phyloP scores from a whole-genome alignment of 176 grass and related monocot genomes.

The Oropetium thomaeum region DNA sequence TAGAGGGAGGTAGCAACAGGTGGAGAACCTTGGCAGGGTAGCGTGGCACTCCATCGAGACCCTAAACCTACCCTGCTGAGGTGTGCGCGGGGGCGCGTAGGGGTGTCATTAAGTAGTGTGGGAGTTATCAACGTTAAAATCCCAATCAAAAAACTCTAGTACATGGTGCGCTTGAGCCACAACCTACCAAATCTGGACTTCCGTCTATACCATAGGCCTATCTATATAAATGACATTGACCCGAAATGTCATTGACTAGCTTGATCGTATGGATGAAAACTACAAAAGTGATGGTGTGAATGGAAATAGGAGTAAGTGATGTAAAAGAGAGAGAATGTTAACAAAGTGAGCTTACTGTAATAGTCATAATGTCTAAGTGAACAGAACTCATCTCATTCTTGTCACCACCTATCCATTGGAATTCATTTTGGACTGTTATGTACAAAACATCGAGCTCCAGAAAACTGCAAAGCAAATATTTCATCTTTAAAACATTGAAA shows the following conservation, averaged over 20 bases:
- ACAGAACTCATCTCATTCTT: slow-evolving; percentile 83
- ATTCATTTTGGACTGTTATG: slow-evolving; percentile 84
- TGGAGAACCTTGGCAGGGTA: too few species aligned
- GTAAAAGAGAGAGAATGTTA: slow-evolving; percentile 20
- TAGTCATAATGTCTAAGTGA: slow-evolving; percentile 74
- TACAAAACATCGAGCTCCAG: slow-evolving; percentile 90
- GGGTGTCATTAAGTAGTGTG: too few species aligned
- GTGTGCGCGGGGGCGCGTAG: too few species aligned
- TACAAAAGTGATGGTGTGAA: neutral
- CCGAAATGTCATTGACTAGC: neutral
- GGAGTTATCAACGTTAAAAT: too few species aligned
- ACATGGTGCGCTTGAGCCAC: too few species aligned
- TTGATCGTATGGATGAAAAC: neutral
- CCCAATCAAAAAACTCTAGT: too few species aligned
- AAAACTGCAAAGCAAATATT: slow-evolving; percentile 59
- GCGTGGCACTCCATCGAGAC: too few species aligned
- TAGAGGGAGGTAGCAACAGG: too few species aligned
- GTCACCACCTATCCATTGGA: slow-evolving; percentile 86
- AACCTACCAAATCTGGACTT: too few species aligned
- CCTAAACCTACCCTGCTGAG: too few species aligned
- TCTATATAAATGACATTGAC: neutral
- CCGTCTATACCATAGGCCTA: neutral
- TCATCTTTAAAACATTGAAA: slow-evolving; percentile 23
- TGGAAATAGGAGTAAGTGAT: neutral
- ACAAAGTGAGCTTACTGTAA: slow-evolving; percentile 55